A percentile compares a stretch with the other conserved stretches of the same genome.
These are phyloP conservation scores for Fusarium scirpi DNA, from an alignment of 2,329 filamentous ascomycete species.

Conservation along the genomic window DNA sequence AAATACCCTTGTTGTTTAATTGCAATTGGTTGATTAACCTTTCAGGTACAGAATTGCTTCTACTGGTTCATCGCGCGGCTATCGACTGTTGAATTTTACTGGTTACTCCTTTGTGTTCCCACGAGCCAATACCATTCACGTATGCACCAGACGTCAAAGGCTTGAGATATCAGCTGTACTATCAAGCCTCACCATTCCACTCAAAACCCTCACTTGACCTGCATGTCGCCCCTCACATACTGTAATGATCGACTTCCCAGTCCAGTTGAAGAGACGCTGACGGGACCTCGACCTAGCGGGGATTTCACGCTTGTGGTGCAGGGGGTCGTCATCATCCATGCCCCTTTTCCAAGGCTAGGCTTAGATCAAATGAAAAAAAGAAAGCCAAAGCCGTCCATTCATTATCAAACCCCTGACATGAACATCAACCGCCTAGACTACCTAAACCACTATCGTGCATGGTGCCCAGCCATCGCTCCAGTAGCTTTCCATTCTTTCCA, in stretches of 20 bases:
- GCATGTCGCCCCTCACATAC: constrained; percentile 11
- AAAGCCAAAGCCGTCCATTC: neutral
- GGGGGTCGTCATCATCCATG: constrained; percentile 17
- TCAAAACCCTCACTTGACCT: constrained; percentile 3
- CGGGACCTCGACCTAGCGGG: constrained; percentile 19
- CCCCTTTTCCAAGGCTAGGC: constrained; percentile 16
- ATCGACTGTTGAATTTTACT: constrained; percentile 9
- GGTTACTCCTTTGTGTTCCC: neutral
- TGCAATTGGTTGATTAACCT: constrained; percentile 28
- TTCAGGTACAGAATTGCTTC: constrained; percentile 32
- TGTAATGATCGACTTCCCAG: neutral
- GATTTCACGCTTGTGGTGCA: constrained; percentile 27
- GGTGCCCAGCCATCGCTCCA: constrained; percentile 37
- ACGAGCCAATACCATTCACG: constrained; percentile 17
- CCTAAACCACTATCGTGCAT: constrained; percentile 29
- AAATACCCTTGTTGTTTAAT: constrained; percentile 20
- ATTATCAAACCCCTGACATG: constrained; percentile 34
- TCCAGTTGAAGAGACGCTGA: neutral
- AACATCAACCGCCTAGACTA: constrained; percentile 26
- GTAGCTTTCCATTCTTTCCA: constrained; percentile 30
- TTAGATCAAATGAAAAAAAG: constrained; percentile 16
- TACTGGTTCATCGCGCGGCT: constrained; percentile 24
- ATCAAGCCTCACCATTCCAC: constrained; percentile 31
- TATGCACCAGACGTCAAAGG: neutral
- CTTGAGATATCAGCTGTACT: constrained; percentile 1